Evolutionary conservation across 345 rosid genomes (phyloP).

Genomic region (Triadica sebifera): DNA sequence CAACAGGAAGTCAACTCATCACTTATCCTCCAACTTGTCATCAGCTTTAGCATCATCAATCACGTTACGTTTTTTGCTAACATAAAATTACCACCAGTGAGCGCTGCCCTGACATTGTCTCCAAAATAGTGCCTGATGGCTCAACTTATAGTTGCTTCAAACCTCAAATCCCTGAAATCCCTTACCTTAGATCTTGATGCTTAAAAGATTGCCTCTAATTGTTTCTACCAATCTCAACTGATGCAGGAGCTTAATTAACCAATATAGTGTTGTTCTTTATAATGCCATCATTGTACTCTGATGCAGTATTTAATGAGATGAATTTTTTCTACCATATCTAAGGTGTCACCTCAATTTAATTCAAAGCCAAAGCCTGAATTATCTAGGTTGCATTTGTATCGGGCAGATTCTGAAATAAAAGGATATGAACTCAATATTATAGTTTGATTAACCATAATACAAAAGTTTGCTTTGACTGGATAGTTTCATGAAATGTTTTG

Average conservation of each 20-base stretch:
- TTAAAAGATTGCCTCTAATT: not conserved
- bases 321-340: not conserved
- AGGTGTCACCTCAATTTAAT: not conserved
- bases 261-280: not conserved
- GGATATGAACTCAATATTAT: not conserved
- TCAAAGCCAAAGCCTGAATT: constrained; percentile 1
- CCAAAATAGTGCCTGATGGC: not conserved
- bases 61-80: not conserved
- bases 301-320: not conserved
- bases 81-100: not conserved
- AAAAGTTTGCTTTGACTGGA: not conserved
- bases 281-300: not conserved
- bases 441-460: not conserved
- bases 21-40: not conserved
- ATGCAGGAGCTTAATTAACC: not conserved
- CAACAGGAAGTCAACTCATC: not conserved
- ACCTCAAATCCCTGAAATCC: not conserved
- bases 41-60: not conserved
- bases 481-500: not conserved
- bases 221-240: not conserved
- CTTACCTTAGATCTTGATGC: not conserved
- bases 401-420: not conserved
- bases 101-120: not conserved
- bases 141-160: not conserved
- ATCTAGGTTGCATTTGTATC: not conserved